Evolutionary conservation across 257 asterid genomes (phyloP).

Genomic region (Solanum megistacrolobum): DNA sequence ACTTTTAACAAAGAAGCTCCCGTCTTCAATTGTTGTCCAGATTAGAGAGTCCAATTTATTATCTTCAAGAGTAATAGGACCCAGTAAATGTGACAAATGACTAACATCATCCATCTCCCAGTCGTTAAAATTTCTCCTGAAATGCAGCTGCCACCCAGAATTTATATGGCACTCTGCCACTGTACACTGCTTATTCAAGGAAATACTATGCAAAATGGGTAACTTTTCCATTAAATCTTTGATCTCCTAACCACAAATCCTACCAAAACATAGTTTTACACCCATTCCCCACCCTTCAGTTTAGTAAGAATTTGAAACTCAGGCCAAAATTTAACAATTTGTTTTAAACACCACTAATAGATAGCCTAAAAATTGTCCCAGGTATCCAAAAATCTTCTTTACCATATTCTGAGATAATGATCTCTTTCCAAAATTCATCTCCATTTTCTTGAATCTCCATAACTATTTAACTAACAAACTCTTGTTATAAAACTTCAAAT

Average conservation of each 20-base stretch:
- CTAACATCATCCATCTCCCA: neutral
- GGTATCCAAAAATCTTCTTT: neutral
- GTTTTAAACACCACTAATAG: neutral
- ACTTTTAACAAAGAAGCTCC: neutral
- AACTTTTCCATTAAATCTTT: neutral
- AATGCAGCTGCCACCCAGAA: neutral
- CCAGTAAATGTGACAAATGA: neutral
- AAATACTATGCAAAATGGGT: neutral
- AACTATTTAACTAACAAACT: neutral
- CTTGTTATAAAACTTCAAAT: neutral
- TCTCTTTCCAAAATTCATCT: neutral
- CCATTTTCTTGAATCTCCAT: neutral
- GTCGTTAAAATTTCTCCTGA: neutral
- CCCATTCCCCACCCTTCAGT: neutral
- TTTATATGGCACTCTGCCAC: neutral
- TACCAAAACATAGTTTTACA: neutral
- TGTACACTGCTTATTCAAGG: neutral
- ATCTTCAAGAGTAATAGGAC: neutral
- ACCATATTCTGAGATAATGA: neutral
- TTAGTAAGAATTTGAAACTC: neutral
- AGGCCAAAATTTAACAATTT: neutral
- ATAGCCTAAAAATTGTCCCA: neutral
- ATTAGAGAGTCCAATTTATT: neutral
- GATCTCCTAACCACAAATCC: neutral
- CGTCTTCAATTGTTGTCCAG: neutral